Evolutionary conservation across 176 grass and related monocot genomes (phyloP).

Genomic region (Tuctoria greenei): DNA sequence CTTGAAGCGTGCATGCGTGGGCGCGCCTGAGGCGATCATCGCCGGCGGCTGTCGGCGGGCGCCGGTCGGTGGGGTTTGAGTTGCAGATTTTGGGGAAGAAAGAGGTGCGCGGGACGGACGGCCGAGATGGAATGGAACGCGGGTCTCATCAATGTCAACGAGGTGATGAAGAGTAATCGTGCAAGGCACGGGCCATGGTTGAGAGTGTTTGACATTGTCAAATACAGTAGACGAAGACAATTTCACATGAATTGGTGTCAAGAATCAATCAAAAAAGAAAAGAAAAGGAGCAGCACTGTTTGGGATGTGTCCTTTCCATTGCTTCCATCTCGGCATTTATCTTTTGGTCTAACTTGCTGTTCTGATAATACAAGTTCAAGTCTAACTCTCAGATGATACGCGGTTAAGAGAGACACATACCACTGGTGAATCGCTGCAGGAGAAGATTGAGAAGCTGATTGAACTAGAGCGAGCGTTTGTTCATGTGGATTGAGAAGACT

Average conservation of each 20-base stretch:
- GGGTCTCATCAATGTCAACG: conserved; percentile 8
- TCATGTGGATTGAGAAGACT: conserved; percentile 83
- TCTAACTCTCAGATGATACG: conserved; percentile 61
- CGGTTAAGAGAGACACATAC: conserved; percentile 56
- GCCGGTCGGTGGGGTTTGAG: not conserved
- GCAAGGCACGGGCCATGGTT: not conserved
- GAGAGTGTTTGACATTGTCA: not conserved
- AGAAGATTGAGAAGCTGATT: conserved; percentile 64
- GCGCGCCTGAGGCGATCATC: conserved; percentile 33
- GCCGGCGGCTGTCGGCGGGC: not conserved
- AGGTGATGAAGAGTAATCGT: not conserved
- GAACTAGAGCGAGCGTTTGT: conserved; percentile 83
- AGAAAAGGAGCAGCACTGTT: not conserved
- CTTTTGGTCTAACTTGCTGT: not conserved
- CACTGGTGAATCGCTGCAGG: conserved; percentile 76
- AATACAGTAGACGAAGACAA: not conserved
- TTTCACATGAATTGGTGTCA: not conserved
- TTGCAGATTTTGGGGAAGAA: not conserved
- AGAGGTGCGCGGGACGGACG: conserved; percentile 10
- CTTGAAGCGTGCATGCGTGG: conserved; percentile 52
- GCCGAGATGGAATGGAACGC: conserved; percentile 31
- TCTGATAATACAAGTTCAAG: conserved; percentile 53
- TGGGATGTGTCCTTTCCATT: not conserved
- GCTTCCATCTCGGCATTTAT: not conserved
- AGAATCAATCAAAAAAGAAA: not conserved